A percentile compares a stretch with the other conserved stretches of the same genome.
Conservation (phyloP, 352 stramenopile genomes). For the Elongisporangium undulatum region DNA sequence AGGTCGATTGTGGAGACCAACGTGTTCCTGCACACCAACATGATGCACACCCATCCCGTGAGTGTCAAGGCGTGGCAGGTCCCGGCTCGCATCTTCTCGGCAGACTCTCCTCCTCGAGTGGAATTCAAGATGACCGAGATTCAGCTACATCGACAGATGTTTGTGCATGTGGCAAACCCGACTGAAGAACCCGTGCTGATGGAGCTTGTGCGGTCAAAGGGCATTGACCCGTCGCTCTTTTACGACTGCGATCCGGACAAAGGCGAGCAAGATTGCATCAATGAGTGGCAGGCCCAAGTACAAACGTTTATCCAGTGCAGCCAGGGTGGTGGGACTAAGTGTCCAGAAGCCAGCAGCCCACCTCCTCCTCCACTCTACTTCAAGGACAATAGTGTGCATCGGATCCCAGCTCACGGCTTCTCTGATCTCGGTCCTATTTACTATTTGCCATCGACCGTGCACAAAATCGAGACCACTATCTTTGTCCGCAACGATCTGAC, state of each 20-base stretch:
- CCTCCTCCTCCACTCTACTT: constrained; percentile 37
- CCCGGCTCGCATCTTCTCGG: constrained; percentile 8
- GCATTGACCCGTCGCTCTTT: constrained; percentile 33
- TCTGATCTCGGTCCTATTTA: constrained; percentile 51
- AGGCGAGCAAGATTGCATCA: not conserved
- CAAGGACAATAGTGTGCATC: constrained; percentile 10
- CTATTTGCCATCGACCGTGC: constrained; percentile 41
- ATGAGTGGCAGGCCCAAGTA: not conserved
- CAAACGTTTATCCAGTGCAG: constrained; percentile 12
- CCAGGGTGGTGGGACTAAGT: constrained; percentile 2
- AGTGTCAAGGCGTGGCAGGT: constrained; percentile 24
- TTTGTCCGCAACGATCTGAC: constrained; percentile 66
- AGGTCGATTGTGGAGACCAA: constrained; percentile 9
- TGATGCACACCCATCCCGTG: constrained; percentile 26
- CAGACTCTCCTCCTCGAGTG: not conserved
- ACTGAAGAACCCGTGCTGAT: constrained; percentile 41
- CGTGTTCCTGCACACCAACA: constrained; percentile 29
- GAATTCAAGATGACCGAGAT: constrained; percentile 41
- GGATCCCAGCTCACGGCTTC: constrained; percentile 16
- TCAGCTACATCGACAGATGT: constrained; percentile 14
- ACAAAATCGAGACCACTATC: constrained; percentile 21
- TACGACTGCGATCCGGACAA: constrained; percentile 12
- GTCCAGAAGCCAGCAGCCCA: not conserved
- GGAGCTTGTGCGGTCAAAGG: constrained; percentile 31
- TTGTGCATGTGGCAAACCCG: constrained; percentile 41